Conservation (phyloP, 1,284 basidiomycete genomes). For the Ustilago crameri region DNA sequence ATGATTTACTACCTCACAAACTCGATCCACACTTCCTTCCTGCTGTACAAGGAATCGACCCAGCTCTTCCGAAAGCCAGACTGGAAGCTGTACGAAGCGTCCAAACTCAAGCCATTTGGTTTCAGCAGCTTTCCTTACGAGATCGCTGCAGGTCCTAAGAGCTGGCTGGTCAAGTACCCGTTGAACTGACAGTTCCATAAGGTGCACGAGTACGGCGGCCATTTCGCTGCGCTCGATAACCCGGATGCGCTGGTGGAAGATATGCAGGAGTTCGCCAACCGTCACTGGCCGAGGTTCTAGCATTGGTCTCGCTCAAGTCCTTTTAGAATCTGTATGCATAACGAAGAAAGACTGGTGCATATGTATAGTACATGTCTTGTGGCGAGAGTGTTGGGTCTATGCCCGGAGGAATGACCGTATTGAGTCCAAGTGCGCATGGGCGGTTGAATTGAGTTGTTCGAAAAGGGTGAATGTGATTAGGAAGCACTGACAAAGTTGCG, state of each 20-base stretch:
- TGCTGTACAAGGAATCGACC: conserved; percentile 47
- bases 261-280: conserved; percentile 47
- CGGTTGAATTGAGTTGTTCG: neutral
- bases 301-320: too few species aligned
- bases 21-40: conserved; percentile 48
- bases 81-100: conserved; percentile 23
- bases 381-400: too few species aligned
- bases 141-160: conserved; percentile 31
- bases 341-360: too few species aligned
- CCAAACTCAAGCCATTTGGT: conserved; percentile 43
- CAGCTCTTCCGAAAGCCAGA: conserved; percentile 24
- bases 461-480: conserved; percentile 6
- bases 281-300: conserved; percentile 39
- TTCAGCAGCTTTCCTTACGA: conserved; percentile 50
- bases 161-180: conserved; percentile 35
- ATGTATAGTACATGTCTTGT: neutral
- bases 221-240: conserved; percentile 59
- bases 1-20: conserved; percentile 55
- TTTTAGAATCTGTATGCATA: too few species aligned
- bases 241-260: conserved; percentile 45
- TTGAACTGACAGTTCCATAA: conserved; percentile 47
- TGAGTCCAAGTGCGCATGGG: too few species aligned
- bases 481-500: conserved; percentile 62
- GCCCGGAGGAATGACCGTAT: too few species aligned
- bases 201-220: conserved; percentile 54